phyloP scores from a whole-genome alignment of 306 rosid genomes.

The Leucaena leucocephala region DNA sequence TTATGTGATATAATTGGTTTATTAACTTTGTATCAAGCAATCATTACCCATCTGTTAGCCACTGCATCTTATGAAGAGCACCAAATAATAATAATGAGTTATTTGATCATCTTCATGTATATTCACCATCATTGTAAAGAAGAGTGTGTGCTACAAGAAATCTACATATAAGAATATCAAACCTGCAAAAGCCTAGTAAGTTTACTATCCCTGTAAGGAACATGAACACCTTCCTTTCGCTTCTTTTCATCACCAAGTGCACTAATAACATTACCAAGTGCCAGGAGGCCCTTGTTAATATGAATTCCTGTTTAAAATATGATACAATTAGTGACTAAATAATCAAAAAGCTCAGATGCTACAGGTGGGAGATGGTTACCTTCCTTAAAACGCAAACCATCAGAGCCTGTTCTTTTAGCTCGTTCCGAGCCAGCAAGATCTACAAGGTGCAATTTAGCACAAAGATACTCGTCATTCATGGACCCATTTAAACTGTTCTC shows the following conservation, averaged over 20 bases:
- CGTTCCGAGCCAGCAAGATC: conserved; percentile 99
- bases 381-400: conserved; percentile 98
- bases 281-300: conserved; percentile 97
- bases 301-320: conserved; percentile 78
- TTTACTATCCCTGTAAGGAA: conserved; percentile 98
- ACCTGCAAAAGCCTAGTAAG: conserved; percentile 99
- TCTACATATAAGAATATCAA: conserved; percentile 34
- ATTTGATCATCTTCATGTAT: background rate
- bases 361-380: conserved; percentile 50
- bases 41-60: background rate
- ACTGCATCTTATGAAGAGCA: background rate
- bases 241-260: conserved; percentile 99
- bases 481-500: conserved; percentile 51
- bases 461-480: conserved; percentile 84
- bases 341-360: conserved; percentile 6
- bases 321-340: conserved; percentile 33
- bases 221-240: conserved; percentile 94
- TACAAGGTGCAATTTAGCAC: conserved; percentile 95
- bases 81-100: background rate
- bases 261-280: conserved; percentile 98
- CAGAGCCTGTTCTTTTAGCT: conserved; percentile 99
- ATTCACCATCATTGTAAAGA: conserved; percentile 28
- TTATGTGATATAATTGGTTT: background rate
- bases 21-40: background rate
- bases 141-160: conserved; percentile 27